phyloP scores from a whole-genome alignment of 306 rosid species.

The Sicyos baderoa region DNA sequence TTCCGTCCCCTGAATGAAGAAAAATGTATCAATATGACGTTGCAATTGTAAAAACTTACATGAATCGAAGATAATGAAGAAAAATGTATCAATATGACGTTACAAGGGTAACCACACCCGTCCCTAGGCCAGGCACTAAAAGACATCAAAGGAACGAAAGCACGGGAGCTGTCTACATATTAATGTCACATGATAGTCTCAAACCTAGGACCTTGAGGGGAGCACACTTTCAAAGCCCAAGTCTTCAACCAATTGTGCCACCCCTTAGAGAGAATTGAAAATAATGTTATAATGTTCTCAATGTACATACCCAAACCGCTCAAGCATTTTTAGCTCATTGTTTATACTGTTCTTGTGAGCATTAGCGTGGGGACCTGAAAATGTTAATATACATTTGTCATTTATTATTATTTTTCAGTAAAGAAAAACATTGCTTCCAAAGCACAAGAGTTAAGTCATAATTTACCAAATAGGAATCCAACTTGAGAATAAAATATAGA shows the following conservation, averaged over 20 bases:
- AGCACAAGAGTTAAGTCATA: neutral
- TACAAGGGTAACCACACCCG: no score
- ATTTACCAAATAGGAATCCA: neutral
- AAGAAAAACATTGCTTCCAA: neutral
- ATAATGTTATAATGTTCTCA: neutral
- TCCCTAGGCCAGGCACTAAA: no score
- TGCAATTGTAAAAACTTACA: neutral
- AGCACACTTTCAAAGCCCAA: no score
- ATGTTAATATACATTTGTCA: neutral
- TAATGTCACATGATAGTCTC: no score
- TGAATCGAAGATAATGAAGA: neutral
- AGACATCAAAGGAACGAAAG: no score
- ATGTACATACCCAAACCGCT: conserved; percentile 31
- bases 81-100: no score
- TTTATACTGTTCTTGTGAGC: conserved; percentile 31
- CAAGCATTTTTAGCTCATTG: conserved; percentile 32
- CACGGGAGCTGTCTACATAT: no score
- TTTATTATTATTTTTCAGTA: neutral
- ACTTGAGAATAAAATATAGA: conserved; percentile 6
- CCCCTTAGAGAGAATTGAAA: no score
- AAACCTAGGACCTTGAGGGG: no score
- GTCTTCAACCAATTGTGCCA: no score
- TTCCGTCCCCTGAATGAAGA: conserved; percentile 29
- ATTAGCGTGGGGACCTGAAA: conserved; percentile 33
- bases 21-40: neutral